Percentiles rank a stretch among this genome's conserved stretches.
phyloP scores from a whole-genome alignment of 306 rosid genomes.

The Trifolium pratense region DNA sequence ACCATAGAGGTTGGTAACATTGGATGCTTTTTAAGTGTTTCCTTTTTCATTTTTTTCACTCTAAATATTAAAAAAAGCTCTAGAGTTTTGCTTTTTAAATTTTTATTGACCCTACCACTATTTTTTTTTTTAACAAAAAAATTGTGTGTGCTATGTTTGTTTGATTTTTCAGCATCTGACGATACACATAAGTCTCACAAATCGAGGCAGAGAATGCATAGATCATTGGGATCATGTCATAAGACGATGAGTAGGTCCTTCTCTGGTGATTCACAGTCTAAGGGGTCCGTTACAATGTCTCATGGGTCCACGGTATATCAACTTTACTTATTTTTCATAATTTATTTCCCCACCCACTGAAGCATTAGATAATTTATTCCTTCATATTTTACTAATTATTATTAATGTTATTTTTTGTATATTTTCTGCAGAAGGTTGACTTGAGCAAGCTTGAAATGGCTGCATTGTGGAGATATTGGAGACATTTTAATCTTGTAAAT shows the following conservation, averaged over 20 bases:
- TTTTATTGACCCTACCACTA: conserved; percentile 51
- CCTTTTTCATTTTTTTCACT: conserved; percentile 63
- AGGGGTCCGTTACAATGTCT: conserved; percentile 78
- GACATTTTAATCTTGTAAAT: conserved; percentile 92
- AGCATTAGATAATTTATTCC: conserved; percentile 14
- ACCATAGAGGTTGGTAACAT: conserved; percentile 64
- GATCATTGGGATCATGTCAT: conserved; percentile 87
- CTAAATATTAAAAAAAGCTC: conserved; percentile 42
- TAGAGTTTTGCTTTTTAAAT: conserved; percentile 55
- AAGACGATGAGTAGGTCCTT: conserved; percentile 87
- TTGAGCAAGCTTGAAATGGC: conserved; percentile 93
- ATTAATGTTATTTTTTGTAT: background rate
- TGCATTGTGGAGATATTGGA: conserved; percentile 98
- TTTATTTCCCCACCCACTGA: conserved; percentile 34
- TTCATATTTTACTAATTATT: conserved; percentile 33
- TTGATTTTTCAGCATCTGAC: conserved; percentile 74
- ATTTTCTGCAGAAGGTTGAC: conserved; percentile 73
- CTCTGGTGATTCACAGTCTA: conserved; percentile 89
- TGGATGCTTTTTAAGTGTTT: conserved; percentile 77
- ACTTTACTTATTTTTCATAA: conserved; percentile 36
- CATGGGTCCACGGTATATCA: conserved; percentile 77
- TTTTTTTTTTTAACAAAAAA: conserved; percentile 39
- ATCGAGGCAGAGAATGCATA: conserved; percentile 87
- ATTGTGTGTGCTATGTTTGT: conserved; percentile 23
- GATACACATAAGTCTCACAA: conserved; percentile 89